Conservation (phyloP, 331 rosid genomes). For the Rhamnella rubrinervis region DNA sequence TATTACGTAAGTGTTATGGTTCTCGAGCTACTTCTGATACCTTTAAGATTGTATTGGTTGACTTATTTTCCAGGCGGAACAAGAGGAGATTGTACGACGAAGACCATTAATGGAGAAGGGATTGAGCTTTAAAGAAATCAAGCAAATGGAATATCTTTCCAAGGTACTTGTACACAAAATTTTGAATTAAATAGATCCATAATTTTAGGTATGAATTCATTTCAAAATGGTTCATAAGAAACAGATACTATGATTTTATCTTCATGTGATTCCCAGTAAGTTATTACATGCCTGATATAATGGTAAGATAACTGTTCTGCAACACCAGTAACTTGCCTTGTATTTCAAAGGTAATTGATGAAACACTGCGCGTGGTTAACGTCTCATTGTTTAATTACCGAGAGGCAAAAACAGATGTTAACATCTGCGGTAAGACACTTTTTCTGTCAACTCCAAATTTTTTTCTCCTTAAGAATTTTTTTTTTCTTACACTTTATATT, state of each 20-base stretch:
- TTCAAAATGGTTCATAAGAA: neutral
- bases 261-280: too few species aligned
- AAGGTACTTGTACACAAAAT: conserved; percentile 33
- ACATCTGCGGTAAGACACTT: conserved; percentile 17
- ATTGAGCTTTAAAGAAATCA: conserved; percentile 44
- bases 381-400: conserved; percentile 39
- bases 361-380: conserved; percentile 33
- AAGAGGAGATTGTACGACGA: neutral
- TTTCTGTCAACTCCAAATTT: conserved; percentile 3
- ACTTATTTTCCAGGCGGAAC: too few species aligned
- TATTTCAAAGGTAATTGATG: conserved; percentile 30
- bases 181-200: neutral
- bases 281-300: neutral
- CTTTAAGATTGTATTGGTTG: too few species aligned
- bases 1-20: too few species aligned
- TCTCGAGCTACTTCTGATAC: too few species aligned
- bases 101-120: conserved; percentile 51
- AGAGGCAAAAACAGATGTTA: conserved; percentile 37
- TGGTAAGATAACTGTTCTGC: neutral
- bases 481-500: neutral
- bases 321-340: neutral
- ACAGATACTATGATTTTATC: too few species aligned
- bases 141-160: conserved; percentile 62
- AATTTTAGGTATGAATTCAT: neutral
- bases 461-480: neutral